Evolutionary conservation across 2,329 filamentous ascomycete species (phyloP).

Genomic region (Sporothrix schenckii): DNA sequence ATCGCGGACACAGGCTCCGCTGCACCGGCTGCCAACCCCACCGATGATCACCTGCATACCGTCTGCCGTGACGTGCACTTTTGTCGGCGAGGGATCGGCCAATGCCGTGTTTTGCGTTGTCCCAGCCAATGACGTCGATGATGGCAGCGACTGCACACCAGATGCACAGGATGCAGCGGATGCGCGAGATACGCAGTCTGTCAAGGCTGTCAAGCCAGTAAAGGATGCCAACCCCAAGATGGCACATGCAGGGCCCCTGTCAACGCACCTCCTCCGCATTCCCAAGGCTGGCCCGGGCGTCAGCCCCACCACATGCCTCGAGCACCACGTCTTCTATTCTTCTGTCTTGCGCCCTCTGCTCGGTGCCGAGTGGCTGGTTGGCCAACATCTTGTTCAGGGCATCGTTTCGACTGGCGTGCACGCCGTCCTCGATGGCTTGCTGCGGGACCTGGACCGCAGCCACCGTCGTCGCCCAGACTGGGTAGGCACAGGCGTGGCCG

Average conservation of each 20-base stretch:
- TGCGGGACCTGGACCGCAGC: conserved; percentile 48
- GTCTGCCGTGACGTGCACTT: conserved; percentile 40
- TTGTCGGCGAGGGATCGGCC: conserved; percentile 70
- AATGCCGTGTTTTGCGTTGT: conserved; percentile 66
- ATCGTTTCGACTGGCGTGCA: conserved; percentile 46
- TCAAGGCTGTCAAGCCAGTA: neutral
- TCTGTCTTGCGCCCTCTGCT: conserved; percentile 61
- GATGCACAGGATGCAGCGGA: neutral
- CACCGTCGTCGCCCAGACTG: conserved; percentile 48
- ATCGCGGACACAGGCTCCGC: neutral
- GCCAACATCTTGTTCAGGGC: conserved; percentile 58
- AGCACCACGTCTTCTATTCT: conserved; percentile 54
- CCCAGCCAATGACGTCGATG: conserved; percentile 5
- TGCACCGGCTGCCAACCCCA: conserved; percentile 17
- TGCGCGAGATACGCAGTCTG: neutral
- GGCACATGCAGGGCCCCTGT: conserved; percentile 23
- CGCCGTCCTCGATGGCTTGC: conserved; percentile 56
- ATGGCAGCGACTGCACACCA: neutral
- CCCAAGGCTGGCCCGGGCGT: conserved; percentile 55
- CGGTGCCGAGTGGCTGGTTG: conserved; percentile 54
- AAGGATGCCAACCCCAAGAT: conserved; percentile 16
- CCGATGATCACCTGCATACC: conserved; percentile 32
- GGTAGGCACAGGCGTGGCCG: conserved; percentile 55
- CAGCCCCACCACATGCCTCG: conserved; percentile 46
- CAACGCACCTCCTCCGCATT: conserved; percentile 36